A percentile compares a stretch with the other conserved stretches of the same genome.
phyloP scores from a whole-genome alignment of 2,329 filamentous ascomycete genomes.

The Trichoderma lentiforme region DNA sequence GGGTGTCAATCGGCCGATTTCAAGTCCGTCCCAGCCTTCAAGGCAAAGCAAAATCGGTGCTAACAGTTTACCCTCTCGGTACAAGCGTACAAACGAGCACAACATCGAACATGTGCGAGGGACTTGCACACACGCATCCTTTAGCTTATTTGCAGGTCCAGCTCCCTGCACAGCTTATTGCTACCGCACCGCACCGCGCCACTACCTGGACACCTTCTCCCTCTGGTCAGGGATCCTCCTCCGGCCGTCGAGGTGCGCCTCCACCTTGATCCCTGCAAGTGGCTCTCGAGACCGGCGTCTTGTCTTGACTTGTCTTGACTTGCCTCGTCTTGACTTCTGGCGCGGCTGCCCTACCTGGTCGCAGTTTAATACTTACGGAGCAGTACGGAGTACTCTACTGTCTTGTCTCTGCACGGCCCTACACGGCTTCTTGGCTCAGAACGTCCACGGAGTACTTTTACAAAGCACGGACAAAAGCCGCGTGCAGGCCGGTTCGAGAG shows the following conservation, averaged over 20 bases:
- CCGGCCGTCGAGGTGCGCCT: constrained; percentile 12
- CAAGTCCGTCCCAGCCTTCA: background rate
- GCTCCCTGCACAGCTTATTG: constrained; percentile 11
- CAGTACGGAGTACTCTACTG: background rate
- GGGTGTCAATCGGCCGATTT: background rate
- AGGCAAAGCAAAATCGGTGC: background rate
- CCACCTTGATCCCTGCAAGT: constrained; percentile 9
- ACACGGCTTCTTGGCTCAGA: constrained; percentile 1
- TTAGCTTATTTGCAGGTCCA: background rate
- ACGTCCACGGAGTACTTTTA: background rate
- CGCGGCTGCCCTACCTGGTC: constrained; percentile 9
- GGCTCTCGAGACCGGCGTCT: constrained; percentile 10
- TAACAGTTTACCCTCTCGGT: background rate
- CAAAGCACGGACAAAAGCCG: background rate
- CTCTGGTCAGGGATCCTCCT: constrained; percentile 15
- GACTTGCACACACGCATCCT: background rate
- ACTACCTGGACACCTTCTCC: constrained; percentile 2
- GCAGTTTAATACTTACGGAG: background rate
- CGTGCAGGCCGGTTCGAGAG: background rate
- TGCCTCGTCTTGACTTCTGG: constrained; percentile 6
- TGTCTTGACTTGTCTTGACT: constrained; percentile 13
- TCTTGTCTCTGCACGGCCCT: background rate
- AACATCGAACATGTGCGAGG: background rate
- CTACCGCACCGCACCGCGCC: background rate
- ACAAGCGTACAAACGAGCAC: background rate